Evolutionary conservation across 305 asterid genomes (phyloP), one percentile per base, ranked within the genome.

Genomic region (Fraxinus nigra): DNA sequence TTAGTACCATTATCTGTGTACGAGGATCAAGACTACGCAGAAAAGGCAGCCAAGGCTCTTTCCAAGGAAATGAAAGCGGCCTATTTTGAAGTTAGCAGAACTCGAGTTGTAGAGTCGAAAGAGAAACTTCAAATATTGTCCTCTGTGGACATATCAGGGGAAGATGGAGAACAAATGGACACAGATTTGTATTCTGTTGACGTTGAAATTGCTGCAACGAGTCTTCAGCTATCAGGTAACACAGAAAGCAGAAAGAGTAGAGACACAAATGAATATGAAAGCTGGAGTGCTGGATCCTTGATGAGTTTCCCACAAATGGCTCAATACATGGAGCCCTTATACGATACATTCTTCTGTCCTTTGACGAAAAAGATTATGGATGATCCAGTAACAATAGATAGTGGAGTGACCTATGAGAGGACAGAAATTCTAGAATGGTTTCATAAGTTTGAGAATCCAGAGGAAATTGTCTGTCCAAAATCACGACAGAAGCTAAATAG

Each of bases 331-430:
- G 98, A 93, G 81, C 98, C 98, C 9, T 59, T 90, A 20, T 93
- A 93, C 76, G 97, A 89, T 20, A 87, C 95, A 0, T 93, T 93
- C 82, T 92, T 87, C 81, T 93, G 98, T 78, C 98, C 98, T n/a
- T 72, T 92, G 77, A 87, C 93, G 11, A 89, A 90, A 72, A 85
- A 83, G 90, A 86, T 93, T 32, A 90, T 93, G 98, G 94, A 92
- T 63, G 97, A 93, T 82, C 98, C 98, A 24, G 96, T 90, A 0
- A 91, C 98, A 1, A 63, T 89, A 72, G 96, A 91, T 33, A 92
- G 89, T 83, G 98, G 98, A 78, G 88, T 90, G 59, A 93, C 98
- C 2, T 93, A 90, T 30, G 98, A 92, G 81, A 87, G 92, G 76
- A 76, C 72, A 30, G 93, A 92, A 1, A 91, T 94, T 32, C 76